Percentiles rank a stretch among this genome's conserved stretches.
Conservation (phyloP, 345 rosid species). For the Combretum micranthum region DNA sequence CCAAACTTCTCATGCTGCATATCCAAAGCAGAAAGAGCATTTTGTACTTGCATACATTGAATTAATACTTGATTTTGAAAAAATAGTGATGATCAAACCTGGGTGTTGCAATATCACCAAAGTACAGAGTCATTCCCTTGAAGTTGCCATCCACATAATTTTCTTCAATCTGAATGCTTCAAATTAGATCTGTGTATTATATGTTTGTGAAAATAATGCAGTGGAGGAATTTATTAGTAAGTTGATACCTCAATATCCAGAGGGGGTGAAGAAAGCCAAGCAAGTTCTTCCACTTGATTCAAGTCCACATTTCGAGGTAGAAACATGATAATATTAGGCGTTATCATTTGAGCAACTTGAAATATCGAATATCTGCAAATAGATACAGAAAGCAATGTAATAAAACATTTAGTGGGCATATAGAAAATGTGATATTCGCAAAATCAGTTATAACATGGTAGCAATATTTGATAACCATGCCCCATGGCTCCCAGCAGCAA, state of each 20-base stretch:
- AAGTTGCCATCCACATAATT: slow-evolving; percentile 18
- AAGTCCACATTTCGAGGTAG: slow-evolving; percentile 24
- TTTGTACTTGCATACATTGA: too few relatives aligned
- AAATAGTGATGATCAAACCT: background rate
- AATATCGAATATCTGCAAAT: slow-evolving; percentile 19
- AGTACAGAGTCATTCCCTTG: slow-evolving; percentile 24
- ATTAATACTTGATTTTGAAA: background rate
- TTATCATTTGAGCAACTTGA: slow-evolving; percentile 18
- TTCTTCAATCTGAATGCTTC: slow-evolving; percentile 16
- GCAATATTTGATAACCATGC: too few relatives aligned
- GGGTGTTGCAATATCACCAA: slow-evolving; percentile 6
- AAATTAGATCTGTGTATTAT: too few relatives aligned
- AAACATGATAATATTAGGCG: slow-evolving; percentile 22
- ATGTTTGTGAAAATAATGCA: too few relatives aligned
- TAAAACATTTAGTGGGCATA: background rate
- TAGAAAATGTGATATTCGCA: too few relatives aligned
- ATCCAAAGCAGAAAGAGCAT: too few relatives aligned
- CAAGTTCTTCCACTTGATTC: slow-evolving; percentile 23
- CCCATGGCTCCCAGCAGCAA: too few relatives aligned
- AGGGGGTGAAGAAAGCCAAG: slow-evolving; percentile 32
- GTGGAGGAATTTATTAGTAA: background rate
- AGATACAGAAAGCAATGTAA: background rate
- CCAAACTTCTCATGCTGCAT: too few relatives aligned
- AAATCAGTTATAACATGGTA: too few relatives aligned
- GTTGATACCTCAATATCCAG: slow-evolving; percentile 17